These are phyloP conservation scores for Eimeria acervulina DNA, from an alignment of 169 alveolate genomes.

Conservation along the genomic window DNA sequence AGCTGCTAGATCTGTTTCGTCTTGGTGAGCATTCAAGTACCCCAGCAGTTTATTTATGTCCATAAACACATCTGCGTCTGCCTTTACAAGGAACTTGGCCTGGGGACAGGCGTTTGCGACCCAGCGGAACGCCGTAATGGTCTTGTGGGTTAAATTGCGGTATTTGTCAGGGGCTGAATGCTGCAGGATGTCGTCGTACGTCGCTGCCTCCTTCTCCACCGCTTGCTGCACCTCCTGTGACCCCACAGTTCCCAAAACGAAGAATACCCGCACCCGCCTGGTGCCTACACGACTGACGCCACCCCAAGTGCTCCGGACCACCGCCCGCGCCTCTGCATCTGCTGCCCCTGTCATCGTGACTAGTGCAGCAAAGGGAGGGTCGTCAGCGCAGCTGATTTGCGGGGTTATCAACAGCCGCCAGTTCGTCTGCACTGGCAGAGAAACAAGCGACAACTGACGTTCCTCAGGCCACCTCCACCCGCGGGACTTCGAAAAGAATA, in stretches of 20 bases:
- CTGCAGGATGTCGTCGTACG: slow-evolving; percentile 15
- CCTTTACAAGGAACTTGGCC: slow-evolving; percentile 30
- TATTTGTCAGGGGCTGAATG: slow-evolving; percentile 44
- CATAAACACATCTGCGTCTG: slow-evolving; percentile 2
- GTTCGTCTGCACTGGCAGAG: slow-evolving; percentile 44
- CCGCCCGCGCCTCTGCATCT: slow-evolving; percentile 18
- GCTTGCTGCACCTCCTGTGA: background rate
- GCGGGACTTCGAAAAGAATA: background rate
- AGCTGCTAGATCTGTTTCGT: background rate
- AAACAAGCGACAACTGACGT: background rate
- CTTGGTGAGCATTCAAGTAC: background rate
- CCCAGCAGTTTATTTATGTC: background rate
- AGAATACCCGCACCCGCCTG: slow-evolving; percentile 31
- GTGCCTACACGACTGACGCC: slow-evolving; percentile 1
- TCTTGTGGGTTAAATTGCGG: background rate
- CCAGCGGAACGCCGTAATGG: slow-evolving; percentile 36
- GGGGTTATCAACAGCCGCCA: slow-evolving; percentile 52
- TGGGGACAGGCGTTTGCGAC: slow-evolving; percentile 10
- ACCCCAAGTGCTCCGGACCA: slow-evolving; percentile 59
- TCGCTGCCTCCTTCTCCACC: background rate
- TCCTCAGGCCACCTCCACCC: slow-evolving; percentile 32
- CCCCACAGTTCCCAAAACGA: slow-evolving; percentile 17
- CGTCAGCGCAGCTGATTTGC: slow-evolving; percentile 35
- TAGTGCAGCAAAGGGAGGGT: slow-evolving; percentile 58
- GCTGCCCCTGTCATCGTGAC: slow-evolving; percentile 27